A percentile compares a stretch with the other conserved stretches of the same genome.
phyloP scores from a whole-genome alignment of 192 early-diverging fungal species.

The Paraglomus occultum region DNA sequence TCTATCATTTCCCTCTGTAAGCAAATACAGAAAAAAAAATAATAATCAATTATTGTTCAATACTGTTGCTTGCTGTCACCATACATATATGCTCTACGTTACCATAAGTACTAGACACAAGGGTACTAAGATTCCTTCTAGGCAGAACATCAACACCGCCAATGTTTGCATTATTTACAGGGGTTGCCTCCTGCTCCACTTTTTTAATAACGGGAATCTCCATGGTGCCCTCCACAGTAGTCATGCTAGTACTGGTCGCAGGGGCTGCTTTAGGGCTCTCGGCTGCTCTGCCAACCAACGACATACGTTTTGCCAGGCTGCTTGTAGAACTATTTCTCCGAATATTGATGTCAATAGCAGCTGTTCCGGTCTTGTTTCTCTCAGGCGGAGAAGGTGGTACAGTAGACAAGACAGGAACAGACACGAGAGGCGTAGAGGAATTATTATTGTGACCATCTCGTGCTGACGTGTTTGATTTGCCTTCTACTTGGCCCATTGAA shows the following conservation, averaged over 20 bases:
- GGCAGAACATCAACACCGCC: background rate
- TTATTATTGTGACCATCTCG: background rate
- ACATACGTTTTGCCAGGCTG: slow-evolving; percentile 4
- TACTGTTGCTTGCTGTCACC: no score
- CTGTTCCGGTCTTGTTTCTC: background rate
- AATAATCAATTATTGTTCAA: no score
- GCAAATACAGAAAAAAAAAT: background rate
- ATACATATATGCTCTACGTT: no score
- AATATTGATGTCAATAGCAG: no score
- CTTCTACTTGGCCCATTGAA: background rate
- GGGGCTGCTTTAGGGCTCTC: slow-evolving; percentile 43
- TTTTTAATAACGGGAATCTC: slow-evolving; percentile 36
- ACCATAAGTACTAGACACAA: slow-evolving; percentile 30
- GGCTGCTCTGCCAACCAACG: slow-evolving; percentile 9
- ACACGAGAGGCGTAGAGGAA: background rate
- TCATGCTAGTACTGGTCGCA: slow-evolving; percentile 47
- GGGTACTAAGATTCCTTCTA: slow-evolving; percentile 15
- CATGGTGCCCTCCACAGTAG: slow-evolving; percentile 41
- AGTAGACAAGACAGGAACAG: background rate
- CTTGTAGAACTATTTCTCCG: no score
- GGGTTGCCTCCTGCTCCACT: slow-evolving; percentile 24
- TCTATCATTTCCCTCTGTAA: slow-evolving; percentile 28
- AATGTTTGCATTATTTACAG: background rate
- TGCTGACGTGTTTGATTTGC: background rate
- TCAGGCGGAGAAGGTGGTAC: background rate